Percentiles rank a stretch among this genome's conserved stretches.
phyloP scores from a whole-genome alignment of 2,329 filamentous ascomycete genomes.

The Neoarthrinium moseri region DNA sequence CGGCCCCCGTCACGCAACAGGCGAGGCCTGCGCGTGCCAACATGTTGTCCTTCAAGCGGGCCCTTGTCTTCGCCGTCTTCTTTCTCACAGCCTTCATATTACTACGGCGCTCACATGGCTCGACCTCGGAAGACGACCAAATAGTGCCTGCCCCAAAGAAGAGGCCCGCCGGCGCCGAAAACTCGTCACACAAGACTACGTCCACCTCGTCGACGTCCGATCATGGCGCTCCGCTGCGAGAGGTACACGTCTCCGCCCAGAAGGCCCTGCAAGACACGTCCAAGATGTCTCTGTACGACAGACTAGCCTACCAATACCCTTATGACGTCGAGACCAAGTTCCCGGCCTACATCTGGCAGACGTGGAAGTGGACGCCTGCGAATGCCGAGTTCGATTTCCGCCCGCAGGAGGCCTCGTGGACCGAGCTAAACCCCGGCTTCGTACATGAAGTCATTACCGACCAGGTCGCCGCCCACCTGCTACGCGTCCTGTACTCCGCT shows the following conservation, averaged over 20 bases:
- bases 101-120: conserved; percentile 28
- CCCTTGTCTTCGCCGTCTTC: conserved; percentile 29
- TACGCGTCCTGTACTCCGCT: conserved; percentile 83
- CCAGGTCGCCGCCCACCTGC: conserved; percentile 74
- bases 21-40: conserved; percentile 14
- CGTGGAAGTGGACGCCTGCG: conserved; percentile 86
- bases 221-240: conserved; percentile 8
- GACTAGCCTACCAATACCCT: conserved; percentile 89
- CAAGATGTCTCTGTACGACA: conserved; percentile 70
- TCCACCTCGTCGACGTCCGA: background rate
- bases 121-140: conserved; percentile 19
- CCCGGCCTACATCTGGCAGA: conserved; percentile 98
- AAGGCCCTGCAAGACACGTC: conserved; percentile 69
- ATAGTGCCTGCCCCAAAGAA: conserved; percentile 15
- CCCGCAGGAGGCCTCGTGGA: conserved; percentile 86
- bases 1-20: background rate
- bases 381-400: conserved; percentile 78
- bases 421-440: conserved; percentile 81
- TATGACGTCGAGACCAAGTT: conserved; percentile 89
- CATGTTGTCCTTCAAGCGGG: conserved; percentile 32
- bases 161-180: conserved; percentile 20
- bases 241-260: conserved; percentile 46
- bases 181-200: conserved; percentile 12
- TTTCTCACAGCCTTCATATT: conserved; percentile 32
- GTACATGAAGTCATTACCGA: conserved; percentile 98